Conservation (phyloP, 352 stramenopile genomes). For the Achlya hypogyna region DNA sequence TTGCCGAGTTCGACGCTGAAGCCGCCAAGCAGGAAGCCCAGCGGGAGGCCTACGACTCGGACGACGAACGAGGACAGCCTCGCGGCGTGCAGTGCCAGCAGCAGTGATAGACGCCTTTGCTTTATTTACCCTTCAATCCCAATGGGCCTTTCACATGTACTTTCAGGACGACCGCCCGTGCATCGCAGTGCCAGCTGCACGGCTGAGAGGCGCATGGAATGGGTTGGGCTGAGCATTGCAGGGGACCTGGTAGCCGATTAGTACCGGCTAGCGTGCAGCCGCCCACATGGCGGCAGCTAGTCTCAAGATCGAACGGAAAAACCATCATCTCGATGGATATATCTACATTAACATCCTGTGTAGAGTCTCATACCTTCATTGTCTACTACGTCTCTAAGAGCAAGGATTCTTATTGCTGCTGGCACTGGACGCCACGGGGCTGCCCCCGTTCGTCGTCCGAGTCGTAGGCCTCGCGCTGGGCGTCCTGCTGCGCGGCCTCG, state of each 20-base stretch:
- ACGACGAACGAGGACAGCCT: constrained; percentile 87
- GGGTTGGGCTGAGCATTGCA: too few relatives aligned
- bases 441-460: constrained; percentile 91
- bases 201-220: too few relatives aligned
- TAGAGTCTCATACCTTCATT: not conserved
- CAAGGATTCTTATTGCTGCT: constrained; percentile 68
- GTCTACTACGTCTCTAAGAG: constrained; percentile 2
- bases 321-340: not conserved
- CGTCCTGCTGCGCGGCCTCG: constrained; percentile 77
- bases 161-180: not conserved
- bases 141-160: too few relatives aligned
- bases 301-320: too few relatives aligned
- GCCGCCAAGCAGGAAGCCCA: constrained; percentile 71
- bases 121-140: constrained; percentile 44
- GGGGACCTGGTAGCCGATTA: too few relatives aligned
- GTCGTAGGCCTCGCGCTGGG: constrained; percentile 73
- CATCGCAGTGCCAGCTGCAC: not conserved
- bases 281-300: too few relatives aligned
- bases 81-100: constrained; percentile 83
- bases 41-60: constrained; percentile 85
- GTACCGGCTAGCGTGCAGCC: too few relatives aligned
- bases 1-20: constrained; percentile 89
- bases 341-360: not conserved
- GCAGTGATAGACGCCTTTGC: constrained; percentile 50
- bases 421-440: constrained; percentile 73